These are phyloP conservation scores for Camellia oleifera DNA, from an alignment of 179 eudicot genomes.

Conservation along the genomic window DNA sequence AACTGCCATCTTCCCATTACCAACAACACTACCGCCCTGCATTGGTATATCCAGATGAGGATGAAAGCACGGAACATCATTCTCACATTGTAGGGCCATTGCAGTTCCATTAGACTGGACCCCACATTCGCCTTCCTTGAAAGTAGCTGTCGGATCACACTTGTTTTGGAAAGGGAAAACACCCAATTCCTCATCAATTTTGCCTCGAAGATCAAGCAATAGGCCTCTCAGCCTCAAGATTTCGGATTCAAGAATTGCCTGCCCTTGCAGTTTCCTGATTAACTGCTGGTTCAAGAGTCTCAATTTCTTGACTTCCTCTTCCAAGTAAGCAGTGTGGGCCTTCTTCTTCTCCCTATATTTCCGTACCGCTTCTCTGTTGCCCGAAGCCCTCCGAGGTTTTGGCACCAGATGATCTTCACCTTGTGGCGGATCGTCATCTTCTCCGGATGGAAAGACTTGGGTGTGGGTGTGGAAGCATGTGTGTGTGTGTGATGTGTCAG, in stretches of 20 bases:
- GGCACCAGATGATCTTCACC: slow-evolving; percentile 12
- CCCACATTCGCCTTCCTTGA: slow-evolving; percentile 34
- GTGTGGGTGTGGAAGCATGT: slow-evolving; percentile 67
- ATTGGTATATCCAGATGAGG: slow-evolving; percentile 7
- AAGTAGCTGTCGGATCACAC: slow-evolving; percentile 24
- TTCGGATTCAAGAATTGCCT: slow-evolving; percentile 47
- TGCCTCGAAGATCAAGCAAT: slow-evolving; percentile 43
- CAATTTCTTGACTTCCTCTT: slow-evolving; percentile 61
- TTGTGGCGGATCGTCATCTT: slow-evolving; percentile 2
- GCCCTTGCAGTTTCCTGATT: slow-evolving; percentile 41
- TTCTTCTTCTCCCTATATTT: slow-evolving; percentile 74
- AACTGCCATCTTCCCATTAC: slow-evolving; percentile 12
- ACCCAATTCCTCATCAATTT: slow-evolving; percentile 42
- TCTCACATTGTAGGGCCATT: slow-evolving; percentile 20
- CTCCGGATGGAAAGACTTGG: slow-evolving; percentile 34
- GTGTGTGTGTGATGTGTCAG: slow-evolving; percentile 53
- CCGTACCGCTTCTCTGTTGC: slow-evolving; percentile 68
- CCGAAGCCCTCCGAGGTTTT: slow-evolving; percentile 32
- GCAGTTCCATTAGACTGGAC: background rate
- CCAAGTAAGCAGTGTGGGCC: slow-evolving; percentile 56
- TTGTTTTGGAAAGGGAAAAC: slow-evolving; percentile 29
- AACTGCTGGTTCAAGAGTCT: slow-evolving; percentile 45
- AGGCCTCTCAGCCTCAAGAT: slow-evolving; percentile 40
- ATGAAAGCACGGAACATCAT: slow-evolving; percentile 23
- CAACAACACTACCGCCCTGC: background rate